Base-by-base conservation (phyloP, 129 eudicot genomes). In the Logfia minima region DNA sequence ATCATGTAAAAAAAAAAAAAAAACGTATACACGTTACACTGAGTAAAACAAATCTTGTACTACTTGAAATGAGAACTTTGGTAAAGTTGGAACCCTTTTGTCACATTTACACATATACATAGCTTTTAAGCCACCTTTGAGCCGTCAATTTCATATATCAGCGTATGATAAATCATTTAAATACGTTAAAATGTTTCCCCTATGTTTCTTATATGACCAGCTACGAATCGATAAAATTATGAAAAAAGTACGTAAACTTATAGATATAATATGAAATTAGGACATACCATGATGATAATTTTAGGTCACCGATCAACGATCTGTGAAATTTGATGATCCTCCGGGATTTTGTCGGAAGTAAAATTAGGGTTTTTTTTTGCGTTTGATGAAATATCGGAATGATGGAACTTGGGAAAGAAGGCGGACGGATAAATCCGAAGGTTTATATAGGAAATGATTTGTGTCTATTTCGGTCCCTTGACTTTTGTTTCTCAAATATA, bases 221-320 rank as follows among this genome's bases (percentile, higher is more conserved):
- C 55, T 48, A 14, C n/a, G n/a, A 48, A 48, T 48, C n/a, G 14
- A 2, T 45, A 11, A 14, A 11, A 45, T 11, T 18, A 41, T 0
- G 55, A 76, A 65, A 55, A 9, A 19, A 16, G 72, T n/a, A 45
- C 34, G 13, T 31, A 29, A 63, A 65, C 23, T 48, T 14, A 51
- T 14, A 45, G 6, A 29, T 52, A 28, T 11, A 51, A 60, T n/a
- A 21, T 2, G 45, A 19, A 70, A 26, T 28, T 28, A 70, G 9
- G 19, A 78, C 71, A 60, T 70, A 78, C 82, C 82, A 78, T 78
- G 71, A 23, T 14, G 70, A 60, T 35, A 45, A 51, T 56, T 19
- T 58, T 1, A 35, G 35, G 19, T 24, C 7, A 55, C 59, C 55
- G 60, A 68, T 77, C 32, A 56, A 28, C 28, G 45, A 66, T 70